phyloP scores from a whole-genome alignment of 2,329 filamentous ascomycete species.

The Fusarium floridanum region DNA sequence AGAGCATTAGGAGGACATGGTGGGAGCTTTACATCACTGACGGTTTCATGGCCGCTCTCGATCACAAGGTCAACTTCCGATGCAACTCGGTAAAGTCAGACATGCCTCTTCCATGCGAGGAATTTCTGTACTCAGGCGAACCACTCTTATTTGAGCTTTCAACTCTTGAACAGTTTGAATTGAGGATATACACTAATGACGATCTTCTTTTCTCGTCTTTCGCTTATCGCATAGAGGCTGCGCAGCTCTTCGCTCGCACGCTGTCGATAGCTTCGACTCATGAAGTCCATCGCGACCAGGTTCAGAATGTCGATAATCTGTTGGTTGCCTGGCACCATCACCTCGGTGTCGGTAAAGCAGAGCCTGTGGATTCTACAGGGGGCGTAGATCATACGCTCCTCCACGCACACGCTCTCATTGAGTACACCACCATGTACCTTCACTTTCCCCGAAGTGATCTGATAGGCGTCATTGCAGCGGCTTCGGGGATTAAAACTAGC shows the following conservation, averaged over 20 bases:
- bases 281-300: background rate
- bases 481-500: background rate
- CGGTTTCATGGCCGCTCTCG: background rate
- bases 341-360: background rate
- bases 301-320: slow-evolving; percentile 9
- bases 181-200: background rate
- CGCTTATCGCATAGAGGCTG: background rate
- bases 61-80: background rate
- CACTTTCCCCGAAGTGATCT: background rate
- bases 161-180: background rate
- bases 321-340: slow-evolving; percentile 6
- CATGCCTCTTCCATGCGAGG: background rate
- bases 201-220: background rate
- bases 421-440: slow-evolving; percentile 5
- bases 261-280: background rate
- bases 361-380: slow-evolving; percentile 1
- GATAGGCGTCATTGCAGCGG: background rate
- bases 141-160: background rate
- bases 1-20: background rate
- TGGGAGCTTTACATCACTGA: slow-evolving; percentile 9
- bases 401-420: background rate
- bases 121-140: background rate
- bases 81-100: background rate
- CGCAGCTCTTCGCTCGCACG: background rate
- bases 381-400: background rate